Base-by-base conservation (phyloP, 202 grass and related monocot species). In the Brachypodium distachyon region DNA sequence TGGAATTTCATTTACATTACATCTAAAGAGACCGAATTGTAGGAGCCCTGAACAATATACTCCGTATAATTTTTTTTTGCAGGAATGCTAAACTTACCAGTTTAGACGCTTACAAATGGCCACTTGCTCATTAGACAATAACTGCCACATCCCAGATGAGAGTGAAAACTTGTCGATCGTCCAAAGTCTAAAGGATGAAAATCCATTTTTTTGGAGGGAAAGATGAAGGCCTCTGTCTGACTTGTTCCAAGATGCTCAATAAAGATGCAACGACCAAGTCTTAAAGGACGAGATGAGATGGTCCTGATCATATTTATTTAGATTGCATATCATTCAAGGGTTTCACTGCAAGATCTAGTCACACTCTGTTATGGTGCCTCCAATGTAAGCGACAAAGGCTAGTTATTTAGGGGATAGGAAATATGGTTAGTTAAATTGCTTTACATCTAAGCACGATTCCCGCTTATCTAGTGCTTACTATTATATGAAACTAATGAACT, bases 381-480 rank as follows among this genome's bases (percentile, higher is more conserved):
- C 56, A 79, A 51, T 5, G 23, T 28, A 73, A 69, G 58, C 55
- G 61, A 54, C 66, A 74, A 5, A 54, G 16, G 38, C 39, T n/a
- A 51, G 58, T 84, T 81, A 43, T 76, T 70, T 70, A 49, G 18
- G 38, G 28, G 23, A 18, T 38, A 52, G 12, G 47, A 65, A 82
- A 85, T 53, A 48, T 71, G 40, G 65, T 57, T 52, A 59, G 26
- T 72, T 51, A 66, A 40, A 42, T 25, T 65, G 49, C 77, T 81
- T 84, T 81, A 81, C 49, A 84, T 84, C 77, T 52, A 72, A 77
- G 77, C 40, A 84, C 77, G 77, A 81, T 81, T 88, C 81, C 47
- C 48, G 70, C 60, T 23, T 65, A 79, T 61, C 71, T 84, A 64
- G 47, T 59, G n/a, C 64, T 71, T 72, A 77, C 44, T 88, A 81